Conservation (phyloP, 139 green algal species). For the Closterium sp. region DNA sequence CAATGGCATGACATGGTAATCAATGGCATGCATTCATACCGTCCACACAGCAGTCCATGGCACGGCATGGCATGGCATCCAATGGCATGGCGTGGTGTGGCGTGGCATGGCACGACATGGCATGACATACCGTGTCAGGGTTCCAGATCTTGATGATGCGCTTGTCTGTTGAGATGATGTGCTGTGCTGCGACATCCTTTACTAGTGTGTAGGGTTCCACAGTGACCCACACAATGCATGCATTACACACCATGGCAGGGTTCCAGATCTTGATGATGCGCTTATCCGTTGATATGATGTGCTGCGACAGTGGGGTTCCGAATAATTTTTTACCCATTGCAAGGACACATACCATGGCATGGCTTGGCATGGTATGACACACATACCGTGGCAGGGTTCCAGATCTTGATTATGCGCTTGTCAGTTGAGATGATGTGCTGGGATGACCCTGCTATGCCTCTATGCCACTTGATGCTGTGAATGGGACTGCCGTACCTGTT, state of each 20-base stretch:
- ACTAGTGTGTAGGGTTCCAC: too few species aligned
- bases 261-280: slow-evolving; percentile 81
- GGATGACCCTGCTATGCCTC: not conserved
- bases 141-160: slow-evolving; percentile 81
- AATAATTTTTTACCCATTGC: slow-evolving; percentile 74
- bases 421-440: slow-evolving; percentile 55
- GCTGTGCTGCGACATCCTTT: too few species aligned
- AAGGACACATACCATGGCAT: too few species aligned
- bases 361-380: too few species aligned
- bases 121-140: slow-evolving; percentile 11
- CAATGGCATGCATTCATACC: too few species aligned
- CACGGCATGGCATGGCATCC: too few species aligned
- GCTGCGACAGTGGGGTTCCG: slow-evolving; percentile 14
- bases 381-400: slow-evolving; percentile 27
- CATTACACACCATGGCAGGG: slow-evolving; percentile 1
- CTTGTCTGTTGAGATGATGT: slow-evolving; percentile 14
- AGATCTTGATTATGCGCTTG: slow-evolving; percentile 82
- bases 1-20: too few species aligned
- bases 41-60: too few species aligned
- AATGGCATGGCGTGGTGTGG: too few species aligned
- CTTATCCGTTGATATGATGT: slow-evolving; percentile 78
- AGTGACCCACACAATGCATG: too few species aligned
- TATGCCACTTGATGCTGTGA: too few species aligned
- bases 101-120: too few species aligned
- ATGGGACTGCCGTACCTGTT: slow-evolving; percentile 13